phyloP scores from a whole-genome alignment of 129 eudicot species.

The Lonicera japonica region DNA sequence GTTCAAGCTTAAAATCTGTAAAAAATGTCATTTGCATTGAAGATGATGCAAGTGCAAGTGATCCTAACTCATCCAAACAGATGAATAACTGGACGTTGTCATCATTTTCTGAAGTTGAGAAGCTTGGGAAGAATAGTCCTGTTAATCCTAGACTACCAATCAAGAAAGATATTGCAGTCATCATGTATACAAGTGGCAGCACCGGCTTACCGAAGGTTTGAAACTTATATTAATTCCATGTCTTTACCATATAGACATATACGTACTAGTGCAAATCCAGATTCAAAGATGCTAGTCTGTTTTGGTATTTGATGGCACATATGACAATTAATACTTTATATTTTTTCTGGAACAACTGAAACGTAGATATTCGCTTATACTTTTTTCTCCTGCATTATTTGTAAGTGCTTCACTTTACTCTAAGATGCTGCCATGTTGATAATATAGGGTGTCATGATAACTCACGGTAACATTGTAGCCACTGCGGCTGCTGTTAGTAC shows the following conservation, averaged over 20 bases:
- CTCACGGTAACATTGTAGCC: constrained; percentile 87
- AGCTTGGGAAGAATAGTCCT: constrained; percentile 50
- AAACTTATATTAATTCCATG: neutral
- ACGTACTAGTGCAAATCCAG: neutral
- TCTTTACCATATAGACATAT: neutral
- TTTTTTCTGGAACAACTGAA: neutral
- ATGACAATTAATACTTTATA: neutral
- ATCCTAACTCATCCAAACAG: constrained; percentile 16
- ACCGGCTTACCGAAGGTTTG: constrained; percentile 97
- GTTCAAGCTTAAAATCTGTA: constrained; percentile 60
- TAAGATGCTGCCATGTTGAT: constrained; percentile 1
- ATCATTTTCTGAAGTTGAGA: constrained; percentile 76
- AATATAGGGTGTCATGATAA: constrained; percentile 97
- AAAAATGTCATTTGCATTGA: constrained; percentile 71
- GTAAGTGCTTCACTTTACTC: neutral
- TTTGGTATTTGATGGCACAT: constrained; percentile 3
- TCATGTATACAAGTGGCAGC: constrained; percentile 99
- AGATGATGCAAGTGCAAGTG: constrained; percentile 38
- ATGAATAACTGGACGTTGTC: constrained; percentile 41
- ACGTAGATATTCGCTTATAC: too few relatives aligned
- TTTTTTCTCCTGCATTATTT: neutral
- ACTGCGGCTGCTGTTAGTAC: constrained; percentile 94
- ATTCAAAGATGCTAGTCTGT: neutral
- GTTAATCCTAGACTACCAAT: constrained; percentile 49
- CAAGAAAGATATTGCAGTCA: constrained; percentile 84